Percentiles rank a stretch among this genome's conserved stretches.
phyloP scores from a whole-genome alignment of 148 eudicot genomes.

The Polygonum maritimum region DNA sequence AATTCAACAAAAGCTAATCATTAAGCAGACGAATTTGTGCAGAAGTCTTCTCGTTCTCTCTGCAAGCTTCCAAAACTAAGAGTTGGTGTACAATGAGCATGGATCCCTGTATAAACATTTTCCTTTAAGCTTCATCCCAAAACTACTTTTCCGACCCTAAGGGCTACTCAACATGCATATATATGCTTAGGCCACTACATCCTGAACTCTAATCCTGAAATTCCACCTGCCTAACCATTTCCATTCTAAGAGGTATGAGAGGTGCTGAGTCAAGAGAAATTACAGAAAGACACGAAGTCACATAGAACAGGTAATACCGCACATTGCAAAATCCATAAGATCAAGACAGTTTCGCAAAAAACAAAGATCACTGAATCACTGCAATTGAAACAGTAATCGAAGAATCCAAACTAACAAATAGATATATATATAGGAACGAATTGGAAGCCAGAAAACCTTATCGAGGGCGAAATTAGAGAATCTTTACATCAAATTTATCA shows the following conservation, averaged over 20 bases:
- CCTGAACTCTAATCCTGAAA: neutral
- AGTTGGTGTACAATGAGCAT: too few relatives aligned
- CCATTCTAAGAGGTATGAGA: neutral
- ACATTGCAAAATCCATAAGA: neutral
- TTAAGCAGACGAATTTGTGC: neutral
- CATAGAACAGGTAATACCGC: neutral
- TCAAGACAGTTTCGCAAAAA: neutral
- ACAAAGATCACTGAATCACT: neutral
- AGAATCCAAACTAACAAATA: neutral
- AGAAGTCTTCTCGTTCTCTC: neutral
- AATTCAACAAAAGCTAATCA: neutral
- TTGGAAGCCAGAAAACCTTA: constrained; percentile 32
- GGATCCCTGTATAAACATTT: too few relatives aligned
- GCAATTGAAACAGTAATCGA: neutral
- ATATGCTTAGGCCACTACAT: neutral
- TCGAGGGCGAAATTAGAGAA: constrained; percentile 81
- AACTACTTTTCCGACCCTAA: neutral
- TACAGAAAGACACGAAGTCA: neutral
- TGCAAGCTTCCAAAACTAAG: too few relatives aligned
- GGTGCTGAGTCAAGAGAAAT: too few relatives aligned
- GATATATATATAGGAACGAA: neutral
- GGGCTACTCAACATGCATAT: neutral
- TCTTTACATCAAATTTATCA: too few relatives aligned
- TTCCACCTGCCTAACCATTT: neutral
- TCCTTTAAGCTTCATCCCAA: neutral